phyloP scores from a whole-genome alignment of 192 early-diverging fungal genomes.

The Rhizophlyctis rosea region DNA sequence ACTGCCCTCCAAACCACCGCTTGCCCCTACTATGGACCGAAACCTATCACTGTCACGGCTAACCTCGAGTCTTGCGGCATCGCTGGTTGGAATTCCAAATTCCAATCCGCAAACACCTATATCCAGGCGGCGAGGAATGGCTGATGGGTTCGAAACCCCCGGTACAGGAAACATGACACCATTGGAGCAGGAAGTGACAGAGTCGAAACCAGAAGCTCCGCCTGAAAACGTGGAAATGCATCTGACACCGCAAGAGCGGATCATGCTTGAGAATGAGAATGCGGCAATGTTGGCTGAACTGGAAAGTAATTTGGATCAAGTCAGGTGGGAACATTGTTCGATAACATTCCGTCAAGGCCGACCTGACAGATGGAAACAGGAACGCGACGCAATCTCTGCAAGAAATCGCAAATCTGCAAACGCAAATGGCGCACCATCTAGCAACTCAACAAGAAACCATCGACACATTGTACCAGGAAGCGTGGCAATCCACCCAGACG shows the following conservation, averaged over 20 bases:
- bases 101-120: background rate
- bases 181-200: no score
- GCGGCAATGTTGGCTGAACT: conserved; percentile 30
- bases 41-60: background rate
- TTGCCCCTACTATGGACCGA: no score
- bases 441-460: conserved; percentile 37
- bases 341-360: background rate
- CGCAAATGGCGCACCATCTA: conserved; percentile 33
- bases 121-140: no score
- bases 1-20: no score
- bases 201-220: no score
- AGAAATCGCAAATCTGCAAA: conserved; percentile 37
- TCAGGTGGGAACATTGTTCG: conserved; percentile 22
- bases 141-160: no score
- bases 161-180: no score
- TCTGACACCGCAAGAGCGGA: conserved; percentile 22
- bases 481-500: conserved; percentile 30
- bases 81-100: background rate
- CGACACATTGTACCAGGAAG: conserved; percentile 39
- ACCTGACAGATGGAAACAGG: conserved; percentile 8
- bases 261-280: conserved; percentile 41
- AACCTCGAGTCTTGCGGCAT: background rate
- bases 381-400: conserved; percentile 36
- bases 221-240: conserved; percentile 18
- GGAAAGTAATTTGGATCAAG: conserved; percentile 42